Evolutionary conservation across 805 yeast species (phyloP).

Genomic region (Kodamaea leandrae): DNA sequence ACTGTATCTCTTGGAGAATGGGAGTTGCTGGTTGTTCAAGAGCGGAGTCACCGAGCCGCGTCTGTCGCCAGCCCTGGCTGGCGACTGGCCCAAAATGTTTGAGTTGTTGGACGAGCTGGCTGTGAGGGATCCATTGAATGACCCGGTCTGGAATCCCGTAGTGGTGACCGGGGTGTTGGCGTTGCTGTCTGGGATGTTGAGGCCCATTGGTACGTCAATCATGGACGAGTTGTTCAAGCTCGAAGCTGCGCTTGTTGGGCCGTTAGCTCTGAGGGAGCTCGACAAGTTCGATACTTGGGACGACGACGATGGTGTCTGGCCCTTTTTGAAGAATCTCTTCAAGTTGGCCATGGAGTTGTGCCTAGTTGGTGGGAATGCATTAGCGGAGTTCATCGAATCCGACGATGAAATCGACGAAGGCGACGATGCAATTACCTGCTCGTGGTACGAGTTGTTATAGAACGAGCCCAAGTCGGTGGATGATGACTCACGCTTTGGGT

Average conservation of each 20-base stretch:
- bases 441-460: slow-evolving; percentile 38
- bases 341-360: slow-evolving; percentile 80
- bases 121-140: slow-evolving; percentile 23
- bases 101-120: slow-evolving; percentile 34
- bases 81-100: slow-evolving; percentile 16
- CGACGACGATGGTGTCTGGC: slow-evolving; percentile 17
- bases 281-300: slow-evolving; percentile 22
- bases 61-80: slow-evolving; percentile 24
- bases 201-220: slow-evolving; percentile 5
- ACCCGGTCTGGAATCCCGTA: slow-evolving; percentile 17
- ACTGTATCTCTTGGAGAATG: slow-evolving; percentile 73
- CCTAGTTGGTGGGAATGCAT: slow-evolving; percentile 36
- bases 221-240: neutral
- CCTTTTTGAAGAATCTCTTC: slow-evolving; percentile 65
- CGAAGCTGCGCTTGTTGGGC: slow-evolving; percentile 6
- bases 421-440: slow-evolving; percentile 25
- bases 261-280: slow-evolving; percentile 21
- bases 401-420: slow-evolving; percentile 29
- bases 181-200: slow-evolving; percentile 10
- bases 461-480: slow-evolving; percentile 43
- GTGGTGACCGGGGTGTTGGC: slow-evolving; percentile 9
- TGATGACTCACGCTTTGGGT: slow-evolving; percentile 33
- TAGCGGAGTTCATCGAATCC: slow-evolving; percentile 27
- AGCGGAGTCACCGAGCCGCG: slow-evolving; percentile 35
- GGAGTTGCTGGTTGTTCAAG: slow-evolving; percentile 32